Conservation (phyloP, 2,329 filamentous ascomycete species). For the Ophiostoma triangulosporum region DNA sequence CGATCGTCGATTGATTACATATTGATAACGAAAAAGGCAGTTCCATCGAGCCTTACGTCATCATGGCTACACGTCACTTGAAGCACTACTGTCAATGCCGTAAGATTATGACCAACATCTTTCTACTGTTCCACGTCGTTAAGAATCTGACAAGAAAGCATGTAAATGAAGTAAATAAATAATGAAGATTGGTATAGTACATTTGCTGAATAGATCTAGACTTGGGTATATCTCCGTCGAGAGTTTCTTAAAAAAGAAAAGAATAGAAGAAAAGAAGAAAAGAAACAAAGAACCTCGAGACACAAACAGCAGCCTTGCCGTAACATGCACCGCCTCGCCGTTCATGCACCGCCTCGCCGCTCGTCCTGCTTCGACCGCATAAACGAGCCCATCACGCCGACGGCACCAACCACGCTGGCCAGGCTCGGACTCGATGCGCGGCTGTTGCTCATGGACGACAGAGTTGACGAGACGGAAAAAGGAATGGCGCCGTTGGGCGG, state of each 20-base stretch:
- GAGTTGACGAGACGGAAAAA: constrained; percentile 3
- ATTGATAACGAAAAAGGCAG: too few species aligned
- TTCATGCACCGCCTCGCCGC: neutral
- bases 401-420: constrained; percentile 2
- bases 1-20: too few species aligned
- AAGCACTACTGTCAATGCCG: too few species aligned
- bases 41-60: too few species aligned
- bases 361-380: constrained; percentile 5
- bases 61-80: too few species aligned
- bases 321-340: neutral
- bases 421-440: constrained; percentile 24
- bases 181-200: neutral
- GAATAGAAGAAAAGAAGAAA: neutral
- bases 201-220: neutral
- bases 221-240: constrained; percentile 1
- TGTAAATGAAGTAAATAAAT: neutral
- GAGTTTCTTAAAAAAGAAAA: neutral
- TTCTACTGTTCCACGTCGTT: too few species aligned
- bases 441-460: constrained; percentile 31
- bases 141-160: neutral
- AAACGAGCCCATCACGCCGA: constrained; percentile 4
- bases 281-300: neutral
- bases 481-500: constrained; percentile 21
- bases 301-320: neutral
- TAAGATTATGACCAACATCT: too few species aligned